Conservation (phyloP, 768 basidiomycete species). For the Clathrus columnatus region DNA sequence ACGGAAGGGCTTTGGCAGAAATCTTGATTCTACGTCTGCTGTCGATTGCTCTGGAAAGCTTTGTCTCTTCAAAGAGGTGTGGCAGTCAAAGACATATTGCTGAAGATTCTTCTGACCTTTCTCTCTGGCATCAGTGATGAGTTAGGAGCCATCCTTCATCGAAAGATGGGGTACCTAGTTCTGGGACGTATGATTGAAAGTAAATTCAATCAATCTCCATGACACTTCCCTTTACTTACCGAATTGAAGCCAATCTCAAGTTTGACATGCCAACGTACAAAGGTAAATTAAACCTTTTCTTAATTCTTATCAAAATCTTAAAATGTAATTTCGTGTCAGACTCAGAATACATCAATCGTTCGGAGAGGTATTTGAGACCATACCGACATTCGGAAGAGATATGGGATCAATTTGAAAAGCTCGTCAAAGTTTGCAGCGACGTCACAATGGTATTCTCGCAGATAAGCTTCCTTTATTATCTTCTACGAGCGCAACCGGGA, state of each 20-base stretch:
- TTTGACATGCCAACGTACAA: conserved; percentile 6
- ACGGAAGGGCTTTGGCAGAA: not conserved
- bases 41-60: not conserved
- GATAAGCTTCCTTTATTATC: not conserved
- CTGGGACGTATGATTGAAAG: conserved; percentile 1
- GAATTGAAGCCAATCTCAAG: not conserved
- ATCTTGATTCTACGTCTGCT: conserved; percentile 1
- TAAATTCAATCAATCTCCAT: not conserved
- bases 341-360: not conserved
- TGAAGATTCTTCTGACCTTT: no score
- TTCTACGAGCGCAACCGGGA: conserved; percentile 14
- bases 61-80: not conserved
- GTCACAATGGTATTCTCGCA: not conserved
- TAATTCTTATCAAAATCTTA: not conserved
- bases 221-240: not conserved
- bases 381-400: no score
- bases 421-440: no score
- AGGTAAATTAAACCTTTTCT: not conserved
- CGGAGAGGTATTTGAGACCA: not conserved
- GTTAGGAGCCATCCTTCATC: not conserved
- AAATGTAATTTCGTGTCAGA: not conserved
- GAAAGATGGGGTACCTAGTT: conserved; percentile 1
- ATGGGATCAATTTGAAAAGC: no score
- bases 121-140: not conserved
- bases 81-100: not conserved